Evolutionary conservation across 805 yeast genomes (phyloP).

Genomic region (Myxozyma monticola): DNA sequence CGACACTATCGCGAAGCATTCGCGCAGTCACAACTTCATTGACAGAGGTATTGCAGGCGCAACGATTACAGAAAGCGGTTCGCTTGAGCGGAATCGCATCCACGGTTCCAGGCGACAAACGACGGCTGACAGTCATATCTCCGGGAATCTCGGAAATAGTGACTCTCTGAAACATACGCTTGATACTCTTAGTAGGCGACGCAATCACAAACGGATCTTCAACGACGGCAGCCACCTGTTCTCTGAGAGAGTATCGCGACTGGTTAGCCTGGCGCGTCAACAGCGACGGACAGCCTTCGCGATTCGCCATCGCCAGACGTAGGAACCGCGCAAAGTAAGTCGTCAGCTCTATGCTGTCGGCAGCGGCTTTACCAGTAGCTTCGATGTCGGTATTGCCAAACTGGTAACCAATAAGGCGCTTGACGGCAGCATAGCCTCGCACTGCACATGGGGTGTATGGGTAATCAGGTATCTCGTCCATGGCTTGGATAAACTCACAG

Average conservation of each 20-base stretch:
- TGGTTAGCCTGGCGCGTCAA: not conserved
- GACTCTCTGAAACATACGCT: not conserved
- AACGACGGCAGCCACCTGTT: not conserved
- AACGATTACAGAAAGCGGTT: not conserved
- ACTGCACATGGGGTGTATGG: not conserved
- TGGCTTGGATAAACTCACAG: not conserved
- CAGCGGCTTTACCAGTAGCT: not conserved
- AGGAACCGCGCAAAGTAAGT: constrained; percentile 1
- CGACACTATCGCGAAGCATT: not conserved
- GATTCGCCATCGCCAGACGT: not conserved
- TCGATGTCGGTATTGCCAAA: not conserved
- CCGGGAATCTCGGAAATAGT: too few relatives aligned
- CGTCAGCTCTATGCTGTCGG: not conserved
- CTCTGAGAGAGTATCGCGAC: not conserved
- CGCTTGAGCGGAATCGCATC: not conserved
- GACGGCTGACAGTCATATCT: not conserved
- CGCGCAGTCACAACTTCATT: not conserved
- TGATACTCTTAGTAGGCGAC: not conserved
- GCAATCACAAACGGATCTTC: too few relatives aligned
- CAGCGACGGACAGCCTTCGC: not conserved
- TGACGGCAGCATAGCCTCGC: not conserved
- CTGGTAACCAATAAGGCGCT: not conserved
- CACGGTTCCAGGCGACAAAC: not conserved
- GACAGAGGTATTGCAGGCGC: too few relatives aligned
- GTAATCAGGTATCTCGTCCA: not conserved